These are phyloP conservation scores for Neofusicoccum cordaticola DNA, from an alignment of 2,329 filamentous ascomycete genomes.

Conservation along the genomic window DNA sequence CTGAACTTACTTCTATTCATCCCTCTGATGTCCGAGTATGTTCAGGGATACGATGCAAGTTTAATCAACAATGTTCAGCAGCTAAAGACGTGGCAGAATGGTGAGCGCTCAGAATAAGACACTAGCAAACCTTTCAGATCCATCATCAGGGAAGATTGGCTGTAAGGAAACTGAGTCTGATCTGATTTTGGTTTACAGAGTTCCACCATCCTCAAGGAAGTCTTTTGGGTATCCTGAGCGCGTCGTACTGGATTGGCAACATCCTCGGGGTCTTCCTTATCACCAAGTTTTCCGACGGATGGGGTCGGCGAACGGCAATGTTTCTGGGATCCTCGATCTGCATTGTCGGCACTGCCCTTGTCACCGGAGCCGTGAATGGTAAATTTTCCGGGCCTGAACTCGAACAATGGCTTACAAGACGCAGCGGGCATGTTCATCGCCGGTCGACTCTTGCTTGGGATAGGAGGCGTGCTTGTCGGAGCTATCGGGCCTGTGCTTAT, in stretches of 20 bases:
- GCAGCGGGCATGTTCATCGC: conserved; percentile 13
- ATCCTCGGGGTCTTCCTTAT: conserved; percentile 12
- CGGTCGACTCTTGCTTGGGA: conserved; percentile 1
- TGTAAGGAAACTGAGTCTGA: background rate
- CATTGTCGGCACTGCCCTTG: conserved; percentile 1
- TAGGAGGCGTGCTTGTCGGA: conserved; percentile 2
- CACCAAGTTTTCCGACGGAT: conserved; percentile 6
- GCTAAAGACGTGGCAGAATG: background rate
- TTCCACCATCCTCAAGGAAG: conserved; percentile 7
- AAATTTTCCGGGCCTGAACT: background rate
- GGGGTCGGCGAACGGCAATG: conserved; percentile 5
- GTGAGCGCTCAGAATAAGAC: background rate
- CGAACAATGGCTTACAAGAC: background rate
- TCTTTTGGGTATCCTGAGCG: conserved; percentile 11
- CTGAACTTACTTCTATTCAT: conserved; percentile 7
- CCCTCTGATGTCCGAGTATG: conserved; percentile 14
- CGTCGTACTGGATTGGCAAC: conserved; percentile 15
- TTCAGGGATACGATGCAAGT: conserved; percentile 14
- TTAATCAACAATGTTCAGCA: conserved; percentile 16
- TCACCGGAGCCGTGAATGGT: conserved; percentile 3
- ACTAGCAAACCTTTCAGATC: too few species aligned
- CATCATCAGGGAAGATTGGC: too few species aligned
- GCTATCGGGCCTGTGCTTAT: conserved; percentile 13
- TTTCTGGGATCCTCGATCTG: conserved; percentile 5
- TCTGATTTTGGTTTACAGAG: background rate